Conservation (phyloP, 331 rosid genomes). For the Acacia concinna region DNA sequence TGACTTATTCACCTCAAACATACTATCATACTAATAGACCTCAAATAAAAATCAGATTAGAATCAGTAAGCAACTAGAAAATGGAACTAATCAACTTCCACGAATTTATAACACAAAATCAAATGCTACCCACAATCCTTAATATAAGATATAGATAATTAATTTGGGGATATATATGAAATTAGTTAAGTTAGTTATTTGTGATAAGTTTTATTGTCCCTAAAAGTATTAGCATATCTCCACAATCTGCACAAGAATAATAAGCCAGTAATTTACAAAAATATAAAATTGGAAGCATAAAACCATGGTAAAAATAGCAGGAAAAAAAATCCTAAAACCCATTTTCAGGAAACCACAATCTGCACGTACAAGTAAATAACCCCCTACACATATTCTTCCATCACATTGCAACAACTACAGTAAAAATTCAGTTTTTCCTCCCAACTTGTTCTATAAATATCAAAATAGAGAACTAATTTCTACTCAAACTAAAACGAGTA, state of each 20-base stretch:
- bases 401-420: not conserved
- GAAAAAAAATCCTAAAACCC: not conserved
- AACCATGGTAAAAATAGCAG: not conserved
- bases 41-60: not conserved
- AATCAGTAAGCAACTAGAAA: not conserved
- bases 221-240: not conserved
- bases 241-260: not conserved
- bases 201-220: too few relatives aligned
- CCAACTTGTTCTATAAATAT: not conserved
- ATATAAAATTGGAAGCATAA: conserved; percentile 5
- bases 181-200: too few relatives aligned
- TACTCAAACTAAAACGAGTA: not conserved
- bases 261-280: not conserved
- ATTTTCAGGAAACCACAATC: not conserved
- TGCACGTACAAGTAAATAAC: not conserved
- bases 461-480: not conserved
- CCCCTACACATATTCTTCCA: not conserved
- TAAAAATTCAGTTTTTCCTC: not conserved
- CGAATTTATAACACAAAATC: not conserved
- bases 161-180: too few relatives aligned
- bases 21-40: not conserved
- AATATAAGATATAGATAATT: too few relatives aligned
- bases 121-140: not conserved
- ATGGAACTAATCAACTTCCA: not conserved
- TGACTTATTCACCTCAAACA: not conserved